Evolutionary conservation across 495 filamentous ascomycete species (phyloP).

Genomic region (Daldinia grandis): DNA sequence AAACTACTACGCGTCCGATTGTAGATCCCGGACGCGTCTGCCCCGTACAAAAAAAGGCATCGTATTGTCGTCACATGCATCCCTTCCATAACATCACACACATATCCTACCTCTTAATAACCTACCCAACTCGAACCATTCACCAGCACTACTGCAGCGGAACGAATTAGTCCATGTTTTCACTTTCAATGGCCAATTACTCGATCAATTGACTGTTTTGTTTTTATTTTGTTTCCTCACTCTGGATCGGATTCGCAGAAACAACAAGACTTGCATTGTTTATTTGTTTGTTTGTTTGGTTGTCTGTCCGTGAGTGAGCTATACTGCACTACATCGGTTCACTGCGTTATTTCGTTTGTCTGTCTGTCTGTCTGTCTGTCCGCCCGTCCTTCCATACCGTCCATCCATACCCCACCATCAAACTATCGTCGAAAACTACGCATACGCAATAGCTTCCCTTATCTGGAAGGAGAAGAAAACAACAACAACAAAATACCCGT

Average conservation of each 20-base stretch:
- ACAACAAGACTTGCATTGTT: conserved; percentile 1
- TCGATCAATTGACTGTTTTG: background rate
- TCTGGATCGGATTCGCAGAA: background rate
- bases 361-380: background rate
- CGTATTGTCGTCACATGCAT: background rate
- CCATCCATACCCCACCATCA: conserved; percentile 1
- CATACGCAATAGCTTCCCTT: background rate
- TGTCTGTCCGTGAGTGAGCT: background rate
- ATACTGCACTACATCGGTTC: background rate
- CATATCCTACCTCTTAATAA: background rate
- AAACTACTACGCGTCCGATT: background rate
- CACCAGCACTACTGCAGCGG: background rate
- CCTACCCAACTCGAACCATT: background rate
- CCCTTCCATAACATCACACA: background rate
- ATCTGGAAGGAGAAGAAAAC: background rate
- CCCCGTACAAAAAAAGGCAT: conserved; percentile 4
- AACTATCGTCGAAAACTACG: background rate
- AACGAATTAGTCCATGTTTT: background rate
- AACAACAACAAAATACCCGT: background rate
- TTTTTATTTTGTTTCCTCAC: background rate
- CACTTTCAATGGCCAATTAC: background rate
- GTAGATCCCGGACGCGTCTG: background rate
- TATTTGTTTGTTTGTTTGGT: background rate
- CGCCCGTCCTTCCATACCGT: background rate
- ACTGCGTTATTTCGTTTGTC: background rate